These are phyloP conservation scores for Ganoderma multipileum DNA, from an alignment of 1,284 basidiomycete genomes.

Conservation along the genomic window DNA sequence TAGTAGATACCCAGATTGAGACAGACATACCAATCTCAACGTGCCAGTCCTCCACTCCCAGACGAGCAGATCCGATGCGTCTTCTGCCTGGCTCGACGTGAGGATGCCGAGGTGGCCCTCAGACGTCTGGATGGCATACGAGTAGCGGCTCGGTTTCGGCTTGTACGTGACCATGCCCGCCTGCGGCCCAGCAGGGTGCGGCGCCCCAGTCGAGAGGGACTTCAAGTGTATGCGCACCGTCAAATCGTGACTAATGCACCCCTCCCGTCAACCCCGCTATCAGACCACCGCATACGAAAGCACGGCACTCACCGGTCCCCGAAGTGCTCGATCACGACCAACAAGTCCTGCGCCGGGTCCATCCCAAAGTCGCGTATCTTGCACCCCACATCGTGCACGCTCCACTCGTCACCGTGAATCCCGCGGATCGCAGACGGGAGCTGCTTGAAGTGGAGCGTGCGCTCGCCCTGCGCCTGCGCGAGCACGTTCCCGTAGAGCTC, in stretches of 20 bases:
- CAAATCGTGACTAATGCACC: constrained; percentile 13
- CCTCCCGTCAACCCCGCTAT: neutral
- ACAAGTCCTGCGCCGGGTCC: constrained; percentile 67
- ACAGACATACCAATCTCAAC: constrained; percentile 47
- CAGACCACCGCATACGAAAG: neutral
- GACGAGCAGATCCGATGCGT: constrained; percentile 53
- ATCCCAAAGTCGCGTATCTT: constrained; percentile 64
- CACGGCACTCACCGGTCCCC: constrained; percentile 35
- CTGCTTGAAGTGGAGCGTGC: constrained; percentile 51
- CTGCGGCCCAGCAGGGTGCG: constrained; percentile 51
- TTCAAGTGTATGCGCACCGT: constrained; percentile 50
- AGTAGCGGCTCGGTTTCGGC: constrained; percentile 22
- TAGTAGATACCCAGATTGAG: neutral
- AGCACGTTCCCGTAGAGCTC: constrained; percentile 69
- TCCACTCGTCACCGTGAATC: constrained; percentile 58
- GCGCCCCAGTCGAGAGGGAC: constrained; percentile 52
- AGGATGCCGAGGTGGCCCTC: constrained; percentile 56
- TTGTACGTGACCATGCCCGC: constrained; percentile 43
- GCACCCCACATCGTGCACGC: constrained; percentile 46
- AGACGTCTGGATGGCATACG: constrained; percentile 57
- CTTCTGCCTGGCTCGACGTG: constrained; percentile 41
- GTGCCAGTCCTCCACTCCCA: constrained; percentile 69
- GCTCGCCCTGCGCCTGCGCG: constrained; percentile 47
- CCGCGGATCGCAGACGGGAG: constrained; percentile 56
- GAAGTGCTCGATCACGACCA: constrained; percentile 55